Evolutionary conservation across 768 basidiomycete genomes (phyloP).

Genomic region (Kwoniella dejecticola): DNA sequence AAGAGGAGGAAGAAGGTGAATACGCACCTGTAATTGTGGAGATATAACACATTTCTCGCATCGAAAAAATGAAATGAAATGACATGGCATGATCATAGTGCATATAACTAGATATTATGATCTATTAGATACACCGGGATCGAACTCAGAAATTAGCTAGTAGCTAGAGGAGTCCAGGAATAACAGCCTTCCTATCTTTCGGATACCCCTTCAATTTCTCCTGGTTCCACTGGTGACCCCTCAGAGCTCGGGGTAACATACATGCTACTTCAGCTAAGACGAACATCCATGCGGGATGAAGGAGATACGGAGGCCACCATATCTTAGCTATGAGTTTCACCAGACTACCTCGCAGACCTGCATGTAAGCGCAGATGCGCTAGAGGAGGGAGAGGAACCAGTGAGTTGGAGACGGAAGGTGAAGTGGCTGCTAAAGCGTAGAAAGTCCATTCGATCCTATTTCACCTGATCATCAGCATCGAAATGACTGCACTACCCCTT

Average conservation of each 20-base stretch:
- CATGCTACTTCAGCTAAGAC: slow-evolving; percentile 68
- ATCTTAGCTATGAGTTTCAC: slow-evolving; percentile 31
- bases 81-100: background rate
- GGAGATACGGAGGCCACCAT: slow-evolving; percentile 52
- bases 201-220: slow-evolving; percentile 77
- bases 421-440: slow-evolving; percentile 71
- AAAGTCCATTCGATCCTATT: slow-evolving; percentile 80
- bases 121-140: background rate
- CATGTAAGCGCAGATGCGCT: background rate
- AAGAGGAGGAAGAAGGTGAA: slow-evolving; percentile 52
- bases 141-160: slow-evolving; percentile 6
- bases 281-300: slow-evolving; percentile 80
- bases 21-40: slow-evolving; percentile 54
- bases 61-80: too few species aligned
- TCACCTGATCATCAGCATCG: background rate
- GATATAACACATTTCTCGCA: slow-evolving; percentile 19
- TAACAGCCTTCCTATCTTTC: slow-evolving; percentile 68
- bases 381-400: slow-evolving; percentile 13
- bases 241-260: slow-evolving; percentile 76
- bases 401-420: slow-evolving; percentile 26
- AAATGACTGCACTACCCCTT: too few species aligned
- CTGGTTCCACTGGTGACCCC: slow-evolving; percentile 85
- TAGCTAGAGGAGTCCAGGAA: slow-evolving; percentile 61
- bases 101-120: background rate
- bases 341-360: slow-evolving; percentile 5